These are phyloP conservation scores for Backusella sp. DNA, from an alignment of 192 early-diverging fungal species.

Conservation along the genomic window DNA sequence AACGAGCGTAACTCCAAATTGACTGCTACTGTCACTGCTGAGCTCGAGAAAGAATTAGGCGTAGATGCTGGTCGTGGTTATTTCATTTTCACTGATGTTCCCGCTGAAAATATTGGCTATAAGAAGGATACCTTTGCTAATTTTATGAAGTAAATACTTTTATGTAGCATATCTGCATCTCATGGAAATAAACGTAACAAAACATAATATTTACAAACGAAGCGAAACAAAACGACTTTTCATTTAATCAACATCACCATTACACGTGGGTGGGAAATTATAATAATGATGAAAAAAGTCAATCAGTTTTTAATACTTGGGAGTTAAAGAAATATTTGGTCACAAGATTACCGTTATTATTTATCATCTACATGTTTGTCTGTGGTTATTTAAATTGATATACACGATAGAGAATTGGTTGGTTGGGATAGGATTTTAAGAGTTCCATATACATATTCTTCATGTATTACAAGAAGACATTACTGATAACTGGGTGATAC, in stretches of 20 bases:
- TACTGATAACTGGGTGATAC: too few species aligned
- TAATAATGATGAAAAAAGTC: neutral
- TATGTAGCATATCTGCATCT: neutral
- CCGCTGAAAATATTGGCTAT: conserved; percentile 27
- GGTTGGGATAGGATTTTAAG: too few species aligned
- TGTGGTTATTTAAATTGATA: too few species aligned
- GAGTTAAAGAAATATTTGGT: too few species aligned
- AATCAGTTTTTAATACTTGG: neutral
- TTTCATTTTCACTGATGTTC: conserved; percentile 28
- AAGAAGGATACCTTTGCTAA: conserved; percentile 24
- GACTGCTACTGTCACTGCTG: neutral
- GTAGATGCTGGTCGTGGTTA: conserved; percentile 24
- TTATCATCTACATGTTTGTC: too few species aligned
- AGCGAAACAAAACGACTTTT: neutral
- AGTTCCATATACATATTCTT: too few species aligned
- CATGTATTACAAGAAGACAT: too few species aligned
- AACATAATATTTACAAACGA: neutral
- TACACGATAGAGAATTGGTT: too few species aligned
- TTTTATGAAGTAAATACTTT: conserved; percentile 4
- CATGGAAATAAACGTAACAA: neutral
- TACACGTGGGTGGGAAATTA: too few species aligned
- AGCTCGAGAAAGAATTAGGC: conserved; percentile 21
- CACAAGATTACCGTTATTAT: too few species aligned
- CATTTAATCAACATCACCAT: neutral
- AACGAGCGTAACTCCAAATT: conserved; percentile 17